Evolutionary conservation across 2,329 filamentous ascomycete genomes (phyloP), one percentile per base, ranked within the genome.

Genomic region (Aspergillus ochraceus): DNA sequence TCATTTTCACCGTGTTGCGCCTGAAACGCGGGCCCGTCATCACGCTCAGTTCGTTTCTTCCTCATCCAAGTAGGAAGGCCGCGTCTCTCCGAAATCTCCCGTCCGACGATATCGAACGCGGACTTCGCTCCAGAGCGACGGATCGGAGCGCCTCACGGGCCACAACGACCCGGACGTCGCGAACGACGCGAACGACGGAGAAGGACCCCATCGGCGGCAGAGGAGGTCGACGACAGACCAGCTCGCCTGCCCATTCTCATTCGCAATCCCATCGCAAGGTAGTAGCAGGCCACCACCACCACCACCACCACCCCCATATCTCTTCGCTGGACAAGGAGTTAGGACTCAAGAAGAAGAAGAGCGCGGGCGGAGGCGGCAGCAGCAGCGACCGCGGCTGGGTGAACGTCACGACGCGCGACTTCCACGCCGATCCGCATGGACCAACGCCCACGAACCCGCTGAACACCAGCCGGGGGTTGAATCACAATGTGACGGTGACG

Each of bases 11-110:
- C 6, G 26, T 58, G 19, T 30, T 58, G n/a, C 56, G 56, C 32
- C 45, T 58, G 29, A 52, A 58, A 46, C 50, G 45, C 51, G 56
- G 51, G 2, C 56, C 56, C 9, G 10, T 29, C 29, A 19, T 54
- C n/a, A 58, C 51, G 42, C 39, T 50, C n/a, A 8, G 51, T 14
- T 26, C 51, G 0, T 32, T 58, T 11, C 39, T 58, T 6, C 46
- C 19, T 6, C 56, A 45, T 1, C 51, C 36, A 17, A 42, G 36
- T 14, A 42, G 17, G 36, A 42, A 42, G 36, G 6, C 36, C 36
- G 36, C 36, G 4, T 42, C 36, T 42, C 36, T 42, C 36, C 36
- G 36, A 14, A 42, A 42, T 42, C 36, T 42, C 36, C 36, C 36
- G 36, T 42, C 36, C 17, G 36, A 8, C 17, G 36, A 42, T n/a